A percentile compares a stretch with the other conserved stretches of the same genome.
Evolutionary conservation across 345 rosid species (phyloP).

Genomic region (Eucalyptus victrix): DNA sequence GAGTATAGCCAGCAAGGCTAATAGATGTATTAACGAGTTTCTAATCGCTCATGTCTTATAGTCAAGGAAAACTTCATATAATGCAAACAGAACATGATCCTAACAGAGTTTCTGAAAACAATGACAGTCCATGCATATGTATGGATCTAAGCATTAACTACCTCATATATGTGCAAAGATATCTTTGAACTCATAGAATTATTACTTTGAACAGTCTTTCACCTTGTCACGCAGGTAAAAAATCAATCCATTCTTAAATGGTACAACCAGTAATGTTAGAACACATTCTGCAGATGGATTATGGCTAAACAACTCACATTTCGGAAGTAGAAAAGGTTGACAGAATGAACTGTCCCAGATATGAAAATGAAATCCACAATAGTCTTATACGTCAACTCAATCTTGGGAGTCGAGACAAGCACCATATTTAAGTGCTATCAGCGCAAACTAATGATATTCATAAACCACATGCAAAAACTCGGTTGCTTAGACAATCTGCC

Average conservation of each 20-base stretch:
- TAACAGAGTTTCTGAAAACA: not conserved
- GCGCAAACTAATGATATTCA: not conserved
- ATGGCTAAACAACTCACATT: not conserved
- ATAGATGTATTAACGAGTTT: not conserved
- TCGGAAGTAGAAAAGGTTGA: not conserved
- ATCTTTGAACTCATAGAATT: not conserved
- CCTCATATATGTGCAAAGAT: not conserved
- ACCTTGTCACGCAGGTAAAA: not conserved
- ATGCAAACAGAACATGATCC: not conserved
- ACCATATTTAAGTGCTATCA: not conserved
- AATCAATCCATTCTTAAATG: not conserved
- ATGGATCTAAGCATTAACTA: not conserved
- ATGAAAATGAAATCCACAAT: not conserved
- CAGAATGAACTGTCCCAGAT: not conserved
- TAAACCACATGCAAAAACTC: not conserved
- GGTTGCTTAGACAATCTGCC: not conserved
- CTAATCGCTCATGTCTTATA: not conserved
- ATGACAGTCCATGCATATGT: not conserved
- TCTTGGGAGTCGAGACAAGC: not conserved
- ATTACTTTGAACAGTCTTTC: not conserved
- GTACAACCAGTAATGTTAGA: not conserved
- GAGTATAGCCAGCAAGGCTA: not conserved
- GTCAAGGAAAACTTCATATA: not conserved
- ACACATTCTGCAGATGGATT: not conserved
- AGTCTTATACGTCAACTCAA: not conserved